Evolutionary conservation across 805 yeast genomes (phyloP).

Genomic region (Saturnispora galanensis): DNA sequence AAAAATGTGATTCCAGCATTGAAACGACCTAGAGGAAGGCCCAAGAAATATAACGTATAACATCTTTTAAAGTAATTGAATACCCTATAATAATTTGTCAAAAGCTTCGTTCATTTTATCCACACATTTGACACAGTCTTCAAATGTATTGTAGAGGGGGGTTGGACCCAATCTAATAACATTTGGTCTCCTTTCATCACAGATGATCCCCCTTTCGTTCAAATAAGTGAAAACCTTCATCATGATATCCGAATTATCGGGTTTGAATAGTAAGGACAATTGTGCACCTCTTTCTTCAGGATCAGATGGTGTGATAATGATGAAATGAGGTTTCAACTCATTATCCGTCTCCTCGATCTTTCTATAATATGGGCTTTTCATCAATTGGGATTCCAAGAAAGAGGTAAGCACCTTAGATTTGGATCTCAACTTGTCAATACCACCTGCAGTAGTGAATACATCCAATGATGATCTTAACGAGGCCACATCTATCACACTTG

Average conservation of each 20-base stretch:
- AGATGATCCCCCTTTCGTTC: constrained; percentile 52
- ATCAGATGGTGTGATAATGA: constrained; percentile 64
- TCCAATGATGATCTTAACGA: constrained; percentile 59
- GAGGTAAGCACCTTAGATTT: constrained; percentile 51
- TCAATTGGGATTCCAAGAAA: constrained; percentile 42
- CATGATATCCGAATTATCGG: constrained; percentile 46
- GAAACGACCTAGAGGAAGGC: constrained; percentile 13
- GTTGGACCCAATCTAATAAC: constrained; percentile 87
- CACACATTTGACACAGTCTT: constrained; percentile 44
- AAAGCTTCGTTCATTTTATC: constrained; percentile 1
- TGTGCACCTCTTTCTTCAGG: constrained; percentile 67
- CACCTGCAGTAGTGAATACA: constrained; percentile 51
- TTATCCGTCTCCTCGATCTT: constrained; percentile 17
- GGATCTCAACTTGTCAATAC: constrained; percentile 44
- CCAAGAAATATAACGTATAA: constrained; percentile 7
- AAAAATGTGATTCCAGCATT: constrained; percentile 8
- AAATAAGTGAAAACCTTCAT: constrained; percentile 43
- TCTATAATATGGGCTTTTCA: constrained; percentile 37
- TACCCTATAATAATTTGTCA: neutral
- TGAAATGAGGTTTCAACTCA: constrained; percentile 34
- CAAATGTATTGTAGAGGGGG: constrained; percentile 72
- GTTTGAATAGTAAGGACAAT: constrained; percentile 60
- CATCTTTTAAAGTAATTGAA: neutral
- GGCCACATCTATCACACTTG: constrained; percentile 78
- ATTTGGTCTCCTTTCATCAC: constrained; percentile 84